Evolutionary conservation across 192 early-diverging fungal species (phyloP).

Genomic region (Entrophospora sp.): DNA sequence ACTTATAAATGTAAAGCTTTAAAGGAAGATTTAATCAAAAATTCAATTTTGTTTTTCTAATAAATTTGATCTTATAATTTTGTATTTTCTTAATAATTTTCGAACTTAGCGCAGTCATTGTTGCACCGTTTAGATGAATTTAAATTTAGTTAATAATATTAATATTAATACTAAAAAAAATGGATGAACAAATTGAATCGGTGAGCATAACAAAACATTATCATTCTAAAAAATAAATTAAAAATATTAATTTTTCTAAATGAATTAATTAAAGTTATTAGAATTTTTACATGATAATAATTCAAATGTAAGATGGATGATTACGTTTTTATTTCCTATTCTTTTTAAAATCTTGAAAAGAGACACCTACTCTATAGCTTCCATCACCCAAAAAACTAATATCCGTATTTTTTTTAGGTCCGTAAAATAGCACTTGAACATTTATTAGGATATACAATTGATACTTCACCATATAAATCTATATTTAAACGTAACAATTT

Average conservation of each 20-base stretch:
- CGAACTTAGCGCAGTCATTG: too few species aligned
- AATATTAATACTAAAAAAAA: too few species aligned
- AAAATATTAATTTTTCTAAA: not conserved
- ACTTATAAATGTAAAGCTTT: too few species aligned
- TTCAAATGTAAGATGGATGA: conserved; percentile 1
- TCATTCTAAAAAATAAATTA: not conserved
- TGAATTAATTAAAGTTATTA: not conserved
- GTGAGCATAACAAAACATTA: not conserved
- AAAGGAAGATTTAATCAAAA: too few species aligned
- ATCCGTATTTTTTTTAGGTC: not conserved
- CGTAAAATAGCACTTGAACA: not conserved
- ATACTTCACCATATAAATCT: not conserved
- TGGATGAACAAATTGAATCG: conserved; percentile 10
- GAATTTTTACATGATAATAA: conserved; percentile 15
- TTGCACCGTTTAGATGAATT: not conserved
- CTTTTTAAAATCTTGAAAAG: too few species aligned
- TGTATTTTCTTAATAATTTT: too few species aligned
- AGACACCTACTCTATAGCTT: too few species aligned
- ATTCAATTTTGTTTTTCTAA: too few species aligned
- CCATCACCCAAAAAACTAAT: too few species aligned
- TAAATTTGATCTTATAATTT: too few species aligned
- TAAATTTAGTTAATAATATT: not conserved
- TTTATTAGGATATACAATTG: conserved; percentile 6
- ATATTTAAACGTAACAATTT: conserved; percentile 16
- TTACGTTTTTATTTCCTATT: not conserved